Evolutionary conservation across 208 protist genomes (phyloP).

Genomic region (Wallacemonas sp.): DNA sequence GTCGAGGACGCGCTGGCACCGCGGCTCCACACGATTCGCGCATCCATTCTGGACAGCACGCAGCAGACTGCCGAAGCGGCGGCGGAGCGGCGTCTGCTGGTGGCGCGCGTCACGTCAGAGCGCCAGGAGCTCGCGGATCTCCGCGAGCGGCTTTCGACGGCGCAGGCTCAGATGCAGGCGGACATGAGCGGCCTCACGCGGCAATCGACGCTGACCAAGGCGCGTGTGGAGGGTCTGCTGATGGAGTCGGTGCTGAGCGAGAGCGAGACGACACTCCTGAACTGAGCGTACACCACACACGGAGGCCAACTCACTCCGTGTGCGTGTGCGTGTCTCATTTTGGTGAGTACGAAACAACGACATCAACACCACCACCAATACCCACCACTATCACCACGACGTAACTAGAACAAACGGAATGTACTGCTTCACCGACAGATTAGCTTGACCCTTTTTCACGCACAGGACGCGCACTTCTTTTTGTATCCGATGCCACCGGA

Average conservation of each 20-base stretch:
- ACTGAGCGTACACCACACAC: too few species aligned
- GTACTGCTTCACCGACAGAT: background rate
- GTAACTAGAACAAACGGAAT: too few species aligned
- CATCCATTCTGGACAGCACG: background rate
- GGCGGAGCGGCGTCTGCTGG: conserved; percentile 17
- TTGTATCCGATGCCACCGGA: too few species aligned
- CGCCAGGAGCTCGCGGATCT: conserved; percentile 18
- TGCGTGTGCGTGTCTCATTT: too few species aligned
- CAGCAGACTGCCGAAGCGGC: conserved; percentile 17
- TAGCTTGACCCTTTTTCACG: conserved; percentile 4
- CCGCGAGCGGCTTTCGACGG: conserved; percentile 19
- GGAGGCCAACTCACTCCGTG: too few species aligned
- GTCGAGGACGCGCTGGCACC: conserved; percentile 5
- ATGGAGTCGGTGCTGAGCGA: conserved; percentile 15
- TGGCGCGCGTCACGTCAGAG: conserved; percentile 19
- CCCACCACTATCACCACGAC: too few species aligned
- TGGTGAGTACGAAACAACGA: too few species aligned
- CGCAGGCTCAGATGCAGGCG: conserved; percentile 24
- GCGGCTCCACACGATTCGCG: conserved; percentile 21
- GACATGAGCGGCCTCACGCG: conserved; percentile 15
- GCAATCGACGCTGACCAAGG: conserved; percentile 6
- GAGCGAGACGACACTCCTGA: background rate
- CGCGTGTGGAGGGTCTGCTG: conserved; percentile 7
- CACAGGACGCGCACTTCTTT: too few species aligned
- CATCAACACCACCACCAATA: too few species aligned